Evolutionary conservation across 2,329 filamentous ascomycete genomes (phyloP), one percentile per base, ranked within the genome.

Genomic region (Hymenoscyphus infarciens): DNA sequence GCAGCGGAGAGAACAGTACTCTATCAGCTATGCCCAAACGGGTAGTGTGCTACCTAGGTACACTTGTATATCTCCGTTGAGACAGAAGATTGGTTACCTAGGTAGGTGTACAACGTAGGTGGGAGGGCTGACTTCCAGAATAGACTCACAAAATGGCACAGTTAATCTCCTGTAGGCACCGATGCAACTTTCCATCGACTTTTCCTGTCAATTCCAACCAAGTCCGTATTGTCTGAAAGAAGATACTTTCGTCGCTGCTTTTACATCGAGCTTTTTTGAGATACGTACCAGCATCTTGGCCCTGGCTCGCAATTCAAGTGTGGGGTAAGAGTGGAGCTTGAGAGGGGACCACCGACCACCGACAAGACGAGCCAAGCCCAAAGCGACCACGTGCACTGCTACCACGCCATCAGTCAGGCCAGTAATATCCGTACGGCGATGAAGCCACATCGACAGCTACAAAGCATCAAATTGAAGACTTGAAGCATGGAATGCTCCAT

Each of bases 311-410:
- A 42, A 29, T 61, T 25, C 10, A 25, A 60, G 49, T 60, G 49
- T 60, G 59, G 59, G 59, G 59, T 60, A 60, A 54, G 33, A n/a
- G n/a, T n/a, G n/a, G n/a, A 58, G 22, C 25, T n/a, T 5, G 15
- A 16, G 13, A 45, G 19, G n/a, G n/a, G n/a, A n/a, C n/a, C n/a
- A n/a, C n/a, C n/a, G n/a, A n/a, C n/a, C n/a, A n/a, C n/a, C n/a
- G n/a, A n/a, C n/a, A n/a, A n/a, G 42, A 45, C 25, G 25, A 27
- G 25, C 25, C 25, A 15, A 19, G 42, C n/a, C 8, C 16, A 16
- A 6, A 6, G 39, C 39, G 3, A 45, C 42, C 42, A 45, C 42
- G 22, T n/a, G n/a, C n/a, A n/a, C n/a, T n/a, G n/a, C 39, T 16
- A 45, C 42, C 42, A 45, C 42, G 22, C 11, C 42, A 49, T 49